Conservation (phyloP, 2,329 filamentous ascomycete genomes). For the Seiridium cupressi region DNA sequence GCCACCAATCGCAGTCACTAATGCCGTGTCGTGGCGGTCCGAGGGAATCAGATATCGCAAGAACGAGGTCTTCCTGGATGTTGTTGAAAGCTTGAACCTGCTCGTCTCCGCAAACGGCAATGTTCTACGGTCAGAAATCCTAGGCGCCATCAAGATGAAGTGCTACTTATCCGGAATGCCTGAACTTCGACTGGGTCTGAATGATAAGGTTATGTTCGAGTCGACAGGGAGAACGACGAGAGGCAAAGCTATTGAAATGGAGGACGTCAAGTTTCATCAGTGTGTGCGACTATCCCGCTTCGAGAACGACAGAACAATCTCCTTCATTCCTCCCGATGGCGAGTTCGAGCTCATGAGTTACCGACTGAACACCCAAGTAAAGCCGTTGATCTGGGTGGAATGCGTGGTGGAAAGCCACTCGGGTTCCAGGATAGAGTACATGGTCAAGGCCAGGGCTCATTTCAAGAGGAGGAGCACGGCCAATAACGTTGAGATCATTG, state of each 20-base stretch:
- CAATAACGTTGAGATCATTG: constrained; percentile 97
- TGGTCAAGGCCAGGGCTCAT: constrained; percentile 96
- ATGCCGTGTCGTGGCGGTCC: constrained; percentile 95
- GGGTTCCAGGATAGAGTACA: constrained; percentile 94
- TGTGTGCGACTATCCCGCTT: constrained; percentile 94
- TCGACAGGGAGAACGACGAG: constrained; percentile 90
- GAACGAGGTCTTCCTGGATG: constrained; percentile 98
- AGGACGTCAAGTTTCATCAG: constrained; percentile 99
- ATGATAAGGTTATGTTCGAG: constrained; percentile 99
- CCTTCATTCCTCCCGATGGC: constrained; percentile 96
- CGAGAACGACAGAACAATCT: constrained; percentile 98
- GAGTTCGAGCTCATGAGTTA: constrained; percentile 99
- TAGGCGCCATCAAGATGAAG: constrained; percentile 99
- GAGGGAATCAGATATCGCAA: constrained; percentile 98
- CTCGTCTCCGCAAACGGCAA: constrained; percentile 93
- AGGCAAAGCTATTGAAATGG: constrained; percentile 98
- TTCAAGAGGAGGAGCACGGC: constrained; percentile 97
- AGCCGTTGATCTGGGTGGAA: constrained; percentile 98
- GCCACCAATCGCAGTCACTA: constrained; percentile 95
- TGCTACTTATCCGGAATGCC: constrained; percentile 99
- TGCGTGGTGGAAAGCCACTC: constrained; percentile 96
- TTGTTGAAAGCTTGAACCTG: constrained; percentile 94
- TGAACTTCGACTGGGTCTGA: constrained; percentile 87
- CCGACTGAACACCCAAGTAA: constrained; percentile 96
- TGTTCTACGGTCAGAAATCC: constrained; percentile 91